A percentile compares a stretch with the other conserved stretches of the same genome.
Conservation (phyloP, 352 stramenopile species). For the Phytophthora citricola region DNA sequence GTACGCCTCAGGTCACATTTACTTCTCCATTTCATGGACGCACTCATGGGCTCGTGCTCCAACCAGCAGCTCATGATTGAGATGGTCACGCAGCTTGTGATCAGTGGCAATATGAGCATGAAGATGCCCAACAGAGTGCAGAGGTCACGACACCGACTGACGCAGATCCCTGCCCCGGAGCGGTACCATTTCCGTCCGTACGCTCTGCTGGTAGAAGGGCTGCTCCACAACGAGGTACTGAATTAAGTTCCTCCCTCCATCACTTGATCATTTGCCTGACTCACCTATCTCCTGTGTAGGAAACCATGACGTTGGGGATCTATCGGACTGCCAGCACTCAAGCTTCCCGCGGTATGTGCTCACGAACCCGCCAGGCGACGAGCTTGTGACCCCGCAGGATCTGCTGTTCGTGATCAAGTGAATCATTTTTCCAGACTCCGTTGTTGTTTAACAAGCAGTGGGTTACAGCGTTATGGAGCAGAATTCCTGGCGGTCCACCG, state of each 20-base stretch:
- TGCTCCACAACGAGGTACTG: slow-evolving; percentile 65
- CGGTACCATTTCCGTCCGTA: slow-evolving; percentile 70
- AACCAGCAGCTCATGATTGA: slow-evolving; percentile 70
- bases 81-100: slow-evolving; percentile 70
- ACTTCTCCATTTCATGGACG: slow-evolving; percentile 77
- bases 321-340: slow-evolving; percentile 50
- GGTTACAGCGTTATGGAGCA: slow-evolving; percentile 64
- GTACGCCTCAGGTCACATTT: slow-evolving; percentile 71
- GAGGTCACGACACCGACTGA: slow-evolving; percentile 48
- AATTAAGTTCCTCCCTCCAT: background rate
- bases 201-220: slow-evolving; percentile 55
- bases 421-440: slow-evolving; percentile 11
- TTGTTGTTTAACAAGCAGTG: background rate
- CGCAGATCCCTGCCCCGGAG: slow-evolving; percentile 62
- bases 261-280: background rate
- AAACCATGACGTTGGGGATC: slow-evolving; percentile 63
- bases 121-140: slow-evolving; percentile 58
- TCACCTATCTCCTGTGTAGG: slow-evolving; percentile 37
- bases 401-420: slow-evolving; percentile 76
- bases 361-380: slow-evolving; percentile 67
- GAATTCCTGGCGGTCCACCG: slow-evolving; percentile 71
- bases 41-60: slow-evolving; percentile 65
- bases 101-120: slow-evolving; percentile 60
- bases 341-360: slow-evolving; percentile 61
- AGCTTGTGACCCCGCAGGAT: slow-evolving; percentile 65